Percentiles rank a stretch among this genome's conserved stretches.
Evolutionary conservation across 768 basidiomycete species (phyloP).

Genomic region (Psilocybe cubensis): DNA sequence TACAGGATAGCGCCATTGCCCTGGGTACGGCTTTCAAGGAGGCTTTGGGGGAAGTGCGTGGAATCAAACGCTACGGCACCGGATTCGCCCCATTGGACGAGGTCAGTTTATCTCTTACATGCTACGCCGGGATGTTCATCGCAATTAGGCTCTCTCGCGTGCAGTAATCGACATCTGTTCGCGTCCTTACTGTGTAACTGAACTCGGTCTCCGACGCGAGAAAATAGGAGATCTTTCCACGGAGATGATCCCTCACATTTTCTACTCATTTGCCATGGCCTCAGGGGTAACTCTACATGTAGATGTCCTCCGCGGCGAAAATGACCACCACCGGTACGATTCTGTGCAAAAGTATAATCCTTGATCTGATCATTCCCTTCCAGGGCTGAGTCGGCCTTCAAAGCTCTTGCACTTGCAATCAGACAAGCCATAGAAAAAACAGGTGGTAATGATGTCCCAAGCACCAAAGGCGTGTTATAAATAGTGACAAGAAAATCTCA

Average conservation of each 20-base stretch:
- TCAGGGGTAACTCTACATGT: conserved; percentile 94
- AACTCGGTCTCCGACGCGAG: conserved; percentile 85
- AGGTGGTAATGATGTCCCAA: conserved; percentile 89
- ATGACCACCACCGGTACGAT: conserved; percentile 94
- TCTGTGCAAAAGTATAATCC: background rate
- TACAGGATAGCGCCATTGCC: conserved; percentile 90
- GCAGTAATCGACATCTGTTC: conserved; percentile 99
- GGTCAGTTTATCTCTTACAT: conserved; percentile 46
- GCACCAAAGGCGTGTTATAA: conserved; percentile 92
- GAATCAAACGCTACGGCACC: conserved; percentile 94
- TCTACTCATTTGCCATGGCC: conserved; percentile 97
- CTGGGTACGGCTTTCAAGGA: conserved; percentile 91
- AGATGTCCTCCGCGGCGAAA: conserved; percentile 92
- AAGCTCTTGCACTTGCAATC: conserved; percentile 94
- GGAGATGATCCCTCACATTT: conserved; percentile 98
- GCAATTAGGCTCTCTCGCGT: conserved; percentile 81
- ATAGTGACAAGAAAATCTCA: conserved; percentile 2
- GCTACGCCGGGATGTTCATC: conserved; percentile 2
- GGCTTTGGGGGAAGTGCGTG: conserved; percentile 92
- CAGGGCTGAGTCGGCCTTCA: conserved; percentile 98
- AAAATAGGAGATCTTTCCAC: conserved; percentile 95
- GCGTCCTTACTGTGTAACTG: conserved; percentile 92
- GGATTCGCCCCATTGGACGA: conserved; percentile 98
- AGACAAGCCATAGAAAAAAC: conserved; percentile 92
- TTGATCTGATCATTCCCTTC: background rate